Conservation (phyloP, 345 rosid species). For the Moricandia moricandioides region DNA sequence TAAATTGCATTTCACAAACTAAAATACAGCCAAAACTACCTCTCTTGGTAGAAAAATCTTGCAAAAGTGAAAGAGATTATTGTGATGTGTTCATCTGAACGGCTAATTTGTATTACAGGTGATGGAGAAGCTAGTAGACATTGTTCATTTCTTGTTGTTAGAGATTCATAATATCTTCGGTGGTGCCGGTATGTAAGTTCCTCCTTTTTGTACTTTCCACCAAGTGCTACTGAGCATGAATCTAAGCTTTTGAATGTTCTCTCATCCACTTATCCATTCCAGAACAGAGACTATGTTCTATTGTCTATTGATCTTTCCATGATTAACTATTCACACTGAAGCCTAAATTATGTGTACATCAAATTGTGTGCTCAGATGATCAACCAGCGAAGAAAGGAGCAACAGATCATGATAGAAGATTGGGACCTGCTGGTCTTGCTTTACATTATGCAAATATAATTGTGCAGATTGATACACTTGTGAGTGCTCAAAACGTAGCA, state of each 20-base stretch:
- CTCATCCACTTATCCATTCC: not conserved
- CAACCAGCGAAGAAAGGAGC: constrained; percentile 33
- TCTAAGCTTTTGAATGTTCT: constrained; percentile 3
- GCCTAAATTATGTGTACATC: not conserved
- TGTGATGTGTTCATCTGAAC: not conserved
- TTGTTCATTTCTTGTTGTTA: constrained; percentile 73
- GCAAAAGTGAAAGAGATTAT: not conserved
- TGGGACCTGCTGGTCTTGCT: constrained; percentile 87
- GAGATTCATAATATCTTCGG: constrained; percentile 76
- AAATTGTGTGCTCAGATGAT: constrained; percentile 32
- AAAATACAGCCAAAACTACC: not conserved
- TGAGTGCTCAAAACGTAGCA: constrained; percentile 41
- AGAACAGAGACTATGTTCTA: not conserved
- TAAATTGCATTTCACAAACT: not conserved
- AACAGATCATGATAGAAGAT: constrained; percentile 40
- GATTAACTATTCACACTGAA: no score
- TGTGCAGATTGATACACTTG: constrained; percentile 75
- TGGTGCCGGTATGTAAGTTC: constrained; percentile 60
- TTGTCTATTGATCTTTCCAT: not conserved
- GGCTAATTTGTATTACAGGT: constrained; percentile 48
- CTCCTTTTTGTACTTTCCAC: constrained; percentile 29
- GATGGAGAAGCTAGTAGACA: constrained; percentile 96
- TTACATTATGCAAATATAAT: constrained; percentile 81
- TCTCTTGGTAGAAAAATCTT: not conserved
- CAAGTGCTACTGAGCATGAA: constrained; percentile 8